Evolutionary conservation across 257 asterid genomes (phyloP), one percentile per base, ranked within the genome.

Genomic region (Rubia yunnanensis): DNA sequence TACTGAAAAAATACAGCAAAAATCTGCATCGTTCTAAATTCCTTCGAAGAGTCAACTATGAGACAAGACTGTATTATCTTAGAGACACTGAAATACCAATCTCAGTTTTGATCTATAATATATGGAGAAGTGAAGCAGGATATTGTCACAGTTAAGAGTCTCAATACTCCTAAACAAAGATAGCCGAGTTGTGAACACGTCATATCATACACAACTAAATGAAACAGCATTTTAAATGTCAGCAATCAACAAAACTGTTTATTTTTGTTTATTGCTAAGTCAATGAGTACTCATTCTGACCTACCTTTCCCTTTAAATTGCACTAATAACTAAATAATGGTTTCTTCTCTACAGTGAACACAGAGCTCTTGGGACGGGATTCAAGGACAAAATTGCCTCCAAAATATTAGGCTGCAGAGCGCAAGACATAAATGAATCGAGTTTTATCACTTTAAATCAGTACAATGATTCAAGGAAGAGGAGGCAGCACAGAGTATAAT

Each of bases 401-500:
- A 39, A 17, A 41, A n/a, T n/a, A n/a, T n/a, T n/a, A n/a, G n/a
- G n/a, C 10, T 17, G 52, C 48, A 36, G 34, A 38, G 66, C 10
- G 22, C 55, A 41, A 34, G 15, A 26, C 24, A 8, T 23, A 1
- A 23, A 63, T 15, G 14, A 8, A 44, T 27, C 10, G 28, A 27
- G 34, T 41, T 64, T 44, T 44, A 30, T 15, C 38, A 31, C 2
- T 48, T 46, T 24, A n/a, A 20, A 5, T 31, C 7, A 44, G 41
- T 18, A 59, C 46, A 48, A 31, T 59, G 46, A 60, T 31, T 30
- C n/a, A 60, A 36, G 32, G 60, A 31, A 32, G 57, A 39, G 52
- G n/a, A n/a, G n/a, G n/a, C 9, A 39, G 24, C 30, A 22, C 15
- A 28, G 23, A 69, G 36, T 76, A 30, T 49, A 76, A 69, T 64